These are phyloP conservation scores for Jaapia argillacea DNA, from an alignment of 768 basidiomycete species.

Conservation along the genomic window DNA sequence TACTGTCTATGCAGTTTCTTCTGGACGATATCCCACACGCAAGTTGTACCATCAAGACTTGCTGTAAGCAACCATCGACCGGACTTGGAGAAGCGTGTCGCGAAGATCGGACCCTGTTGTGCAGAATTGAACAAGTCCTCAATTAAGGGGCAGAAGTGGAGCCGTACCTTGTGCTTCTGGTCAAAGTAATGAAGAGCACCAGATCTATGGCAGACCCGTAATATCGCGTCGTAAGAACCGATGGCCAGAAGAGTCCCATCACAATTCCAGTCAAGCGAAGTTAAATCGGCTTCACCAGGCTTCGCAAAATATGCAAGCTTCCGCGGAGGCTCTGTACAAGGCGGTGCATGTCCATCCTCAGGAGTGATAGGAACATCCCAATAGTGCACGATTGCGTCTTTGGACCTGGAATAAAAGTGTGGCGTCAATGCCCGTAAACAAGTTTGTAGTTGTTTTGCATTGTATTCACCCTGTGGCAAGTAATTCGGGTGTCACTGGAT, in stretches of 20 bases:
- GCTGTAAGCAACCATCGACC: conserved; percentile 69
- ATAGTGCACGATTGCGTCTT: conserved; percentile 63
- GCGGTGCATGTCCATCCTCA: conserved; percentile 11
- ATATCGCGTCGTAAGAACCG: conserved; percentile 65
- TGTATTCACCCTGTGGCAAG: conserved; percentile 62
- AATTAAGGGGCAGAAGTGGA: background rate
- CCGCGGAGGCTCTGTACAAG: conserved; percentile 23
- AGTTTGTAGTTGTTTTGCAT: conserved; percentile 55
- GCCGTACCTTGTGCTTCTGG: conserved; percentile 52
- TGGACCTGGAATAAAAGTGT: conserved; percentile 55
- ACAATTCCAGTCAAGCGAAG: conserved; percentile 67
- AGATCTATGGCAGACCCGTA: conserved; percentile 53
- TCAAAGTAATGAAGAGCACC: conserved; percentile 59
- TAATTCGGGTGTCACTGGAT: conserved; percentile 47
- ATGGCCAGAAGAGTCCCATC: conserved; percentile 69
- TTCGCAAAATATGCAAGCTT: conserved; percentile 40
- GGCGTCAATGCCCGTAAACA: conserved; percentile 65
- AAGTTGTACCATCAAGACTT: conserved; percentile 68
- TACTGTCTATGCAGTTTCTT: conserved; percentile 56
- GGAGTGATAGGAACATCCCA: conserved; percentile 51
- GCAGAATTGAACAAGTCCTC: conserved; percentile 5
- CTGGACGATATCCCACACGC: conserved; percentile 67
- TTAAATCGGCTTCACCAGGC: conserved; percentile 50
- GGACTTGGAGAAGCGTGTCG: conserved; percentile 63
- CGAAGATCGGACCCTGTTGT: conserved; percentile 75